phyloP scores from a whole-genome alignment of 2,329 filamentous ascomycete species.

The Exophiala oligosperma region DNA sequence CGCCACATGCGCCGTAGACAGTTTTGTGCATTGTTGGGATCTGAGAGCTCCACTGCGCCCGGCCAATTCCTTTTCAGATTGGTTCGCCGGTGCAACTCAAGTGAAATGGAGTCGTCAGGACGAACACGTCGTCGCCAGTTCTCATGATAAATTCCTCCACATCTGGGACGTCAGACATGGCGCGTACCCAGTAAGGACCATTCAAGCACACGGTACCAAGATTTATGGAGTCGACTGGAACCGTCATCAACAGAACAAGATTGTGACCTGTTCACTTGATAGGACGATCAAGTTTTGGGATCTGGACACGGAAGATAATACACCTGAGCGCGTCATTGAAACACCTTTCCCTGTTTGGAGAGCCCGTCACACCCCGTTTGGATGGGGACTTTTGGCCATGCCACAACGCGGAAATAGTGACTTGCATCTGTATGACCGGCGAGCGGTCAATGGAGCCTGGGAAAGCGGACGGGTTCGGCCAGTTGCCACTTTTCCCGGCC shows the following conservation, averaged over 20 bases:
- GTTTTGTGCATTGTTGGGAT: constrained; percentile 92
- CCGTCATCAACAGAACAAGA: constrained; percentile 66
- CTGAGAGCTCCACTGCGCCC: constrained; percentile 72
- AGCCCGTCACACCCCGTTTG: constrained; percentile 88
- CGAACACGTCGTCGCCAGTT: constrained; percentile 82
- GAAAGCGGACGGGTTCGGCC: constrained; percentile 39
- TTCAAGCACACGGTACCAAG: constrained; percentile 85
- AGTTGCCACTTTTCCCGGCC: constrained; percentile 55
- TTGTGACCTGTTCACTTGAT: constrained; percentile 88
- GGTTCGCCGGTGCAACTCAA: constrained; percentile 90
- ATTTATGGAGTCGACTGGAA: constrained; percentile 98
- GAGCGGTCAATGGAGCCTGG: constrained; percentile 32
- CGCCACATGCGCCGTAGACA: constrained; percentile 88
- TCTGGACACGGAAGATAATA: constrained; percentile 62
- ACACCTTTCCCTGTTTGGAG: constrained; percentile 89
- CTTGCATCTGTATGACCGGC: constrained; percentile 77
- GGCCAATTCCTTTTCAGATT: constrained; percentile 81
- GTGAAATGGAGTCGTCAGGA: constrained; percentile 93
- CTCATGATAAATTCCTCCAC: constrained; percentile 81
- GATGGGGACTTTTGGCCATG: constrained; percentile 83
- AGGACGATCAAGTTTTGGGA: constrained; percentile 95
- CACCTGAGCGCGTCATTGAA: constrained; percentile 73
- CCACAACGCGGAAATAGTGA: constrained; percentile 84
- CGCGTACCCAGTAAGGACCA: constrained; percentile 75
- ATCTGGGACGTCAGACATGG: constrained; percentile 89